Evolutionary conservation across 75 land plant genomes (phyloP).

Genomic region (Chamaecyparis obtusa): DNA sequence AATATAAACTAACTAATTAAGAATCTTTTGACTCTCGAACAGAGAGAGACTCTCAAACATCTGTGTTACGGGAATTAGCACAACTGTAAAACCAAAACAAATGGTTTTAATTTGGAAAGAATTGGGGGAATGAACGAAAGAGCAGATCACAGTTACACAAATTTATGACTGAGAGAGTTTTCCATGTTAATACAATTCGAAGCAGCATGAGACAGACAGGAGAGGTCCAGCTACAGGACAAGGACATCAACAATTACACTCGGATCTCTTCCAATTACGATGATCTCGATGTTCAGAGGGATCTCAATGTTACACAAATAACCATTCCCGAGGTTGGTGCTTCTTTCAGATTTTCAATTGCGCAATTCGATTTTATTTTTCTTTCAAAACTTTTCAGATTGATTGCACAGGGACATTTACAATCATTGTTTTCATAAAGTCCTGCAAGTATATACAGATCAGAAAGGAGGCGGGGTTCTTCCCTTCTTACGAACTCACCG

Average conservation of each 20-base stretch:
- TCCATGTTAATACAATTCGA: not conserved
- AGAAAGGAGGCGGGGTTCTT: not conserved
- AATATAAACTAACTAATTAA: too few species aligned
- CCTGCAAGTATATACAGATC: not conserved
- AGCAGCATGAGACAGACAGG: not conserved
- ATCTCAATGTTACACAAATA: not conserved
- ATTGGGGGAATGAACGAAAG: not conserved
- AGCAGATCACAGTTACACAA: not conserved
- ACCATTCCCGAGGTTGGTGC: not conserved
- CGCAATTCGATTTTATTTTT: not conserved
- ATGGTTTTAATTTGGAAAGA: too few species aligned
- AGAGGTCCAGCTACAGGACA: not conserved
- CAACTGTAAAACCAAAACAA: too few species aligned
- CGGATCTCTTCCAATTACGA: not conserved
- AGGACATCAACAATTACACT: not conserved
- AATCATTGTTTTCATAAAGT: not conserved
- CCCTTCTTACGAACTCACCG: too few species aligned
- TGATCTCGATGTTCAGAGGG: not conserved
- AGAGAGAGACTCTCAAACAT: not conserved
- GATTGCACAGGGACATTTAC: not conserved
- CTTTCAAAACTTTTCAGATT: not conserved
- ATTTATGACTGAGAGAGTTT: not conserved
- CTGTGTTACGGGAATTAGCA: not conserved
- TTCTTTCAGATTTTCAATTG: not conserved
- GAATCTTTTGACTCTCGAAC: too few species aligned